A percentile compares a stretch with the other conserved stretches of the same genome.
phyloP scores from a whole-genome alignment of 1,284 basidiomycete species.

The Ustilago curta region DNA sequence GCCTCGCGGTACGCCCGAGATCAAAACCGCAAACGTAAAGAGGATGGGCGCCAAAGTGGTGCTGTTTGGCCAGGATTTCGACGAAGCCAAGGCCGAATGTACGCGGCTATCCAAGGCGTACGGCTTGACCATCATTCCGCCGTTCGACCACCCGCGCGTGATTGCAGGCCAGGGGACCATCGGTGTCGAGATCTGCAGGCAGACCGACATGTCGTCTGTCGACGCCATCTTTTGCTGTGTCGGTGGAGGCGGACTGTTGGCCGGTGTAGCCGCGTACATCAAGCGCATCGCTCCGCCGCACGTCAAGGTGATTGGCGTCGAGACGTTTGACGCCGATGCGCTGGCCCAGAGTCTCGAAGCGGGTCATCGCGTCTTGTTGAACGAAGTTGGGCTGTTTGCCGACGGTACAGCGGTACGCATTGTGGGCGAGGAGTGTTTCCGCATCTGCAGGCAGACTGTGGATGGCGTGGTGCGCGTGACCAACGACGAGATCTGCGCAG shows the following conservation, averaged over 20 bases:
- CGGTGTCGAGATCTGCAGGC: slow-evolving; percentile 82
- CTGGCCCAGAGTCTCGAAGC: slow-evolving; percentile 78
- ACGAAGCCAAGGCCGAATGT: slow-evolving; percentile 95
- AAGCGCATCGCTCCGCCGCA: slow-evolving; percentile 90
- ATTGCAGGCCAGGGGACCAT: slow-evolving; percentile 98
- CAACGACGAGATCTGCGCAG: slow-evolving; percentile 98
- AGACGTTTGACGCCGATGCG: slow-evolving; percentile 94
- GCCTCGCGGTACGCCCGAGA: slow-evolving; percentile 93
- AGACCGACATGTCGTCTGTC: slow-evolving; percentile 71
- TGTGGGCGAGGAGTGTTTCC: slow-evolving; percentile 93
- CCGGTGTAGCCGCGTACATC: slow-evolving; percentile 91
- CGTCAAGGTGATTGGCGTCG: slow-evolving; percentile 88
- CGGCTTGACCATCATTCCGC: slow-evolving; percentile 90
- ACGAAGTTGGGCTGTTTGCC: slow-evolving; percentile 94
- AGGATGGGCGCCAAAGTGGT: slow-evolving; percentile 94
- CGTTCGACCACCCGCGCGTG: slow-evolving; percentile 96
- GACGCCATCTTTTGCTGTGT: slow-evolving; percentile 90
- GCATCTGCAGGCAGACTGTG: slow-evolving; percentile 86
- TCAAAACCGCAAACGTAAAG: slow-evolving; percentile 94
- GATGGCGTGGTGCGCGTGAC: slow-evolving; percentile 87
- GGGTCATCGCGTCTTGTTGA: slow-evolving; percentile 81
- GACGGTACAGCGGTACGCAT: slow-evolving; percentile 99
- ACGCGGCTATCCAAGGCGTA: slow-evolving; percentile 81
- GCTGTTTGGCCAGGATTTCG: slow-evolving; percentile 91
- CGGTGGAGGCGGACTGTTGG: slow-evolving; percentile 90